A percentile compares a stretch with the other conserved stretches of the same genome.
These are phyloP conservation scores for Kockiozyma suomiensis DNA, from an alignment of 805 yeast genomes.

Conservation along the genomic window DNA sequence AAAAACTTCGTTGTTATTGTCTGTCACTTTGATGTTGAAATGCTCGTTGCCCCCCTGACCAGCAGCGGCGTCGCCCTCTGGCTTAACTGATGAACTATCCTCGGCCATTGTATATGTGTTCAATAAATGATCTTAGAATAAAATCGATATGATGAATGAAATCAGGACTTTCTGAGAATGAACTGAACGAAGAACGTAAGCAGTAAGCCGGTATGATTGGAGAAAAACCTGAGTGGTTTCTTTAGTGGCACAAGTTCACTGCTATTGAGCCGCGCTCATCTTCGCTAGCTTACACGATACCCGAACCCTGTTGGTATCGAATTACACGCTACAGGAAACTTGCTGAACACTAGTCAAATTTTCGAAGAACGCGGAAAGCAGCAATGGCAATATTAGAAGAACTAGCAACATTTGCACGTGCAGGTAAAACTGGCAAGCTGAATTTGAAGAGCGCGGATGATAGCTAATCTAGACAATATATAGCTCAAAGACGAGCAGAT, in stretches of 20 bases:
- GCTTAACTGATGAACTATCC: conserved; percentile 47
- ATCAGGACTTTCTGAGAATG: neutral
- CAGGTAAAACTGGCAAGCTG: neutral
- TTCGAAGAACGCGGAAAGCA: too few relatives aligned
- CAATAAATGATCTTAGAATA: neutral
- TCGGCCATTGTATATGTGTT: conserved; percentile 18
- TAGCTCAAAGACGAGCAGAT: conserved; percentile 9
- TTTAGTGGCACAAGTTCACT: too few relatives aligned
- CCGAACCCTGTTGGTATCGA: conserved; percentile 5
- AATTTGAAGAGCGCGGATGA: neutral
- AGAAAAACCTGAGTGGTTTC: neutral
- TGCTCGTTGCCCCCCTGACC: conserved; percentile 53
- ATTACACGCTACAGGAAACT: too few relatives aligned
- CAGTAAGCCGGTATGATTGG: too few relatives aligned
- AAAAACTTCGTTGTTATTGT: conserved; percentile 89
- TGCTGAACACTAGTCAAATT: too few relatives aligned
- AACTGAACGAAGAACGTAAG: too few relatives aligned
- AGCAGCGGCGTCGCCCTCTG: conserved; percentile 50
- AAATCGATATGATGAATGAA: too few relatives aligned
- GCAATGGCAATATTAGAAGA: conserved; percentile 7
- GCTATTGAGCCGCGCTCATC: neutral
- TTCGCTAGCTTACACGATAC: neutral
- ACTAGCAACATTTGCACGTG: conserved; percentile 3
- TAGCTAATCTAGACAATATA: neutral
- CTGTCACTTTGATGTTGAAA: conserved; percentile 91